Conservation (phyloP, 164 flowering plant genomes). For the Vitis riparia region DNA sequence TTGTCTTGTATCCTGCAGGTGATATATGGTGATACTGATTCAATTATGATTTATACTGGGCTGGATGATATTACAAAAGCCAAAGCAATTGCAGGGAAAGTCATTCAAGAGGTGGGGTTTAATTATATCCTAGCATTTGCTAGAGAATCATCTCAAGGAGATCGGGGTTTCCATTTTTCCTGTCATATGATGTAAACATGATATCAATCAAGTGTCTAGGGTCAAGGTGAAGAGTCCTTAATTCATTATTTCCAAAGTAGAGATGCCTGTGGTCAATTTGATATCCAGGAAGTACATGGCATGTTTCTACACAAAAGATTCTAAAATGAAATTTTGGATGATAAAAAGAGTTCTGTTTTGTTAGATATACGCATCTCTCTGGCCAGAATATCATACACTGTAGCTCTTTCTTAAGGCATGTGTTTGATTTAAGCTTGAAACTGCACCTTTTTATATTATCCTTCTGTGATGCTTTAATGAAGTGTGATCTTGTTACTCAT, state of each 20-base stretch:
- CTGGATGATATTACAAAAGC: slow-evolving; percentile 83
- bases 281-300: too few relatives aligned
- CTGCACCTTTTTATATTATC: background rate
- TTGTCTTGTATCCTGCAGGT: slow-evolving; percentile 53
- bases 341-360: too few relatives aligned
- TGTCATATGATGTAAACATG: too few relatives aligned
- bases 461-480: background rate
- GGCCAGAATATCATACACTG: background rate
- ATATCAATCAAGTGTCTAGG: too few relatives aligned
- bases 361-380: background rate
- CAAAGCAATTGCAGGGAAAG: slow-evolving; percentile 76
- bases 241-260: too few relatives aligned
- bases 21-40: slow-evolving; percentile 98
- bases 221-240: too few relatives aligned
- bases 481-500: slow-evolving; percentile 6
- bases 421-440: background rate
- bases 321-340: too few relatives aligned
- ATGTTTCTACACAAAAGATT: too few relatives aligned
- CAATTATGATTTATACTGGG: slow-evolving; percentile 93
- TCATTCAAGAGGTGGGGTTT: slow-evolving; percentile 74
- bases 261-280: too few relatives aligned
- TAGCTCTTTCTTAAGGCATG: background rate
- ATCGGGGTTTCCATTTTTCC: too few relatives aligned
- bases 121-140: too few relatives aligned
- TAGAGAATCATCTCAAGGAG: too few relatives aligned